These are phyloP conservation scores for Collybia sp. DNA, from an alignment of 768 basidiomycete genomes.

Conservation along the genomic window DNA sequence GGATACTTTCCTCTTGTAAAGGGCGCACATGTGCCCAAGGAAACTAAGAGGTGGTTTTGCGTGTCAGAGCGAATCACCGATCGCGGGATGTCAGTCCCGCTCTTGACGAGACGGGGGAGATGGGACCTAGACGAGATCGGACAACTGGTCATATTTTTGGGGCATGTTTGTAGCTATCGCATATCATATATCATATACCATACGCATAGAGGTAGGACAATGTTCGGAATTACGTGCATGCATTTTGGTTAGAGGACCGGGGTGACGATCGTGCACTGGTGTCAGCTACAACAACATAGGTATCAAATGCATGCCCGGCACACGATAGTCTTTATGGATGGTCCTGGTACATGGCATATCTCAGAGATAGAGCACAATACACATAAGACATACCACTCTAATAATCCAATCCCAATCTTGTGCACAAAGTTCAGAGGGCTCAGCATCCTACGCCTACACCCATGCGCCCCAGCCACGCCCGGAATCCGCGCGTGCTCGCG, in stretches of 20 bases:
- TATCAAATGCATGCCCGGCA: too few relatives aligned
- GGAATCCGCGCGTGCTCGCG: constrained; percentile 31
- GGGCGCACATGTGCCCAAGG: constrained; percentile 13
- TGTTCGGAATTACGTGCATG: too few relatives aligned
- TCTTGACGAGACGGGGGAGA: constrained; percentile 6
- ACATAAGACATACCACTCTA: too few relatives aligned
- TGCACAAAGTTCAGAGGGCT: too few relatives aligned
- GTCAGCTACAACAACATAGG: too few relatives aligned
- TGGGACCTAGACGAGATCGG: constrained; percentile 23
- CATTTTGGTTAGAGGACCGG: too few relatives aligned
- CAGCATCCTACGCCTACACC: constrained; percentile 15
- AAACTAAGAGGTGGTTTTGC: constrained; percentile 24
- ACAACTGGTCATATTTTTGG: constrained; percentile 8
- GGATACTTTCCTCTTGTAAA: constrained; percentile 22
- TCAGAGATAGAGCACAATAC: too few relatives aligned
- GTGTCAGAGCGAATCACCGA: constrained; percentile 20
- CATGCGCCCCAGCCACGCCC: constrained; percentile 34
- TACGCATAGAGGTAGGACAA: too few relatives aligned
- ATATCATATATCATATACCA: neutral
- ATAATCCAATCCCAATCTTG: too few relatives aligned
- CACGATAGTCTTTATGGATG: too few relatives aligned
- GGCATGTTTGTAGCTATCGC: constrained; percentile 4
- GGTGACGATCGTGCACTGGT: too few relatives aligned
- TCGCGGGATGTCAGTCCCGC: constrained; percentile 17
- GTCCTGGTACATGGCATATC: too few relatives aligned